phyloP scores from a whole-genome alignment of 2,329 filamentous ascomycete species.

The Aureobasidium leucospermi region DNA sequence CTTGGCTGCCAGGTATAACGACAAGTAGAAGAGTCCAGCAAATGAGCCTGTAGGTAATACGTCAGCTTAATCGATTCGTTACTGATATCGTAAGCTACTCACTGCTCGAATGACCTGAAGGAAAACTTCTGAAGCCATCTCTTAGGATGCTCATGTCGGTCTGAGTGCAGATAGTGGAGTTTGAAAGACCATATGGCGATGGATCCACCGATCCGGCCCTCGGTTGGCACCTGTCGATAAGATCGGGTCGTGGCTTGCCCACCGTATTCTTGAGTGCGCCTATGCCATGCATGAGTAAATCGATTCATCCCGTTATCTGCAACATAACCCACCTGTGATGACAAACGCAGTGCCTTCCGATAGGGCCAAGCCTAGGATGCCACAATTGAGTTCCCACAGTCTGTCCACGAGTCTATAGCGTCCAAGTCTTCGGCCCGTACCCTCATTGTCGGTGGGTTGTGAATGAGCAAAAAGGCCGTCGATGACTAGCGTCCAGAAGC shows the following conservation, averaged over 20 bases:
- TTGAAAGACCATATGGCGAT: constrained; percentile 35
- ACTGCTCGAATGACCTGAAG: constrained; percentile 52
- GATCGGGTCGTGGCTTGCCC: constrained; percentile 52
- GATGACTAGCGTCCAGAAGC: constrained; percentile 49
- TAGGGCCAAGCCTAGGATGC: constrained; percentile 49
- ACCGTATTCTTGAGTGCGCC: constrained; percentile 51
- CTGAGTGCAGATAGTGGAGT: constrained; percentile 45
- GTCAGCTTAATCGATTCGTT: not conserved
- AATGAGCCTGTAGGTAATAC: constrained; percentile 41
- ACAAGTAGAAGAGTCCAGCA: constrained; percentile 52
- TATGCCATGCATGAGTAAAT: not conserved
- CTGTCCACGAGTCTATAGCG: constrained; percentile 48
- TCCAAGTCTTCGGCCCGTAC: constrained; percentile 34
- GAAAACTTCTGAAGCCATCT: constrained; percentile 54
- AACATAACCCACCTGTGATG: constrained; percentile 37
- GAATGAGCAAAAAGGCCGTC: constrained; percentile 52
- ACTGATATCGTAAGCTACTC: constrained; percentile 17
- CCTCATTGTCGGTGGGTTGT: constrained; percentile 20
- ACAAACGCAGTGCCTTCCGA: constrained; percentile 49
- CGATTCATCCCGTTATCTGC: not conserved
- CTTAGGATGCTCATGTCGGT: constrained; percentile 44
- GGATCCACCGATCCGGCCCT: constrained; percentile 29
- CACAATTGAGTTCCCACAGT: constrained; percentile 57
- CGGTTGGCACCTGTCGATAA: constrained; percentile 50
- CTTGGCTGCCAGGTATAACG: constrained; percentile 53